Percentiles rank a stretch among this genome's conserved stretches.
Conservation (phyloP, 305 asterid genomes). For the Galium porrigens region DNA sequence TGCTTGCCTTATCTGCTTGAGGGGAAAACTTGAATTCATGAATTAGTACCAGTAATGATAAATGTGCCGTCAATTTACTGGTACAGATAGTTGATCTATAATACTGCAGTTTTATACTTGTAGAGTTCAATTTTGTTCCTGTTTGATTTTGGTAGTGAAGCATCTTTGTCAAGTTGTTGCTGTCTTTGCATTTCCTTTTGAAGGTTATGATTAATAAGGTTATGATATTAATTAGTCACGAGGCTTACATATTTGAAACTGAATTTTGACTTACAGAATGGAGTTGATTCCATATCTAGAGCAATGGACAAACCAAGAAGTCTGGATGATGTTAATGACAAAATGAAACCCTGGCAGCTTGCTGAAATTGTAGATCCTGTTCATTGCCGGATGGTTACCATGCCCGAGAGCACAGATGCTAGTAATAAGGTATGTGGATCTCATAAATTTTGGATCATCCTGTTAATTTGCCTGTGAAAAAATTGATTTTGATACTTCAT, state of each 20-base stretch:
- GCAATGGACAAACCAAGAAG: conserved; percentile 75
- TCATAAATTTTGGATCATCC: conserved; percentile 5
- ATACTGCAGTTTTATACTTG: not conserved
- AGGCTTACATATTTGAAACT: not conserved
- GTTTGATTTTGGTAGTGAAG: not conserved
- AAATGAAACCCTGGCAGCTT: conserved; percentile 70
- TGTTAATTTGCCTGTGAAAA: conserved; percentile 5
- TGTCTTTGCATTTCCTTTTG: not conserved
- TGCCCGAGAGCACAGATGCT: conserved; percentile 80
- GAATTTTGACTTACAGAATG: conserved; percentile 45
- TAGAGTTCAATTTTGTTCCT: not conserved
- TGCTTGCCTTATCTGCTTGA: not conserved
- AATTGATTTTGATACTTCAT: conserved; percentile 4
- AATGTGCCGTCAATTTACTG: not conserved
- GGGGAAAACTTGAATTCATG: not conserved
- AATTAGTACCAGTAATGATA: not conserved
- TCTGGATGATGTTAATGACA: conserved; percentile 60
- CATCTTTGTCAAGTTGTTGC: not conserved
- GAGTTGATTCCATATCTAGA: conserved; percentile 69
- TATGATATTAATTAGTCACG: not conserved
- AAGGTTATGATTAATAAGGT: not conserved
- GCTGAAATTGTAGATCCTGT: conserved; percentile 72
- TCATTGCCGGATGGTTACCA: conserved; percentile 72
- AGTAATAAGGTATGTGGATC: conserved; percentile 44
- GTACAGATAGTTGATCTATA: not conserved